These are phyloP conservation scores for Neofusicoccum sp. DNA, from an alignment of 2,329 filamentous ascomycete genomes.

Conservation along the genomic window DNA sequence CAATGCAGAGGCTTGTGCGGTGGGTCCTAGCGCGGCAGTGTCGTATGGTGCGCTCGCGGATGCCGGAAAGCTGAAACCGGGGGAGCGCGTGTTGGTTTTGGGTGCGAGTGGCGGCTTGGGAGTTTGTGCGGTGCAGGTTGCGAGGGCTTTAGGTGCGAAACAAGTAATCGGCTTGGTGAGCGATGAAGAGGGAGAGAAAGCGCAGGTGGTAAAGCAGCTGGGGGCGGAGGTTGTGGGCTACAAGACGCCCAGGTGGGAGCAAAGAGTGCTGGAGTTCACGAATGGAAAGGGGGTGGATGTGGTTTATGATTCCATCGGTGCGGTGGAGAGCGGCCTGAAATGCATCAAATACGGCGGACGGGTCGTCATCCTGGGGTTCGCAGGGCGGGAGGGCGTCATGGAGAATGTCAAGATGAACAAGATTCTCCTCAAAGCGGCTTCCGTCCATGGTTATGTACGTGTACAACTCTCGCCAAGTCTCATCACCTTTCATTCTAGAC, in stretches of 20 bases:
- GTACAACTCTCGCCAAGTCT: not conserved
- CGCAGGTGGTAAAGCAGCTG: conserved; percentile 40
- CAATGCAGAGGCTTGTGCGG: conserved; percentile 54
- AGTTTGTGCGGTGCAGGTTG: conserved; percentile 59
- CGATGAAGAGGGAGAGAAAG: conserved; percentile 45
- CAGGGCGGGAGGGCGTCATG: conserved; percentile 55
- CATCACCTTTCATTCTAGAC: too few relatives aligned
- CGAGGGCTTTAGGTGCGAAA: conserved; percentile 54
- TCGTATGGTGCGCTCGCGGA: conserved; percentile 54
- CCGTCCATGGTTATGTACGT: conserved; percentile 57
- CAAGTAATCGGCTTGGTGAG: conserved; percentile 57
- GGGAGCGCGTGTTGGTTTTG: conserved; percentile 58
- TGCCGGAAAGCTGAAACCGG: conserved; percentile 43
- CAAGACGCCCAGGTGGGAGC: conserved; percentile 50
- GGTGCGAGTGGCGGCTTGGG: conserved; percentile 60
- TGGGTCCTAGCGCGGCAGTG: conserved; percentile 57
- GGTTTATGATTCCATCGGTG: conserved; percentile 61
- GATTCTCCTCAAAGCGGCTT: conserved; percentile 56
- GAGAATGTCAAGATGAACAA: conserved; percentile 60
- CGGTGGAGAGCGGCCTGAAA: conserved; percentile 57
- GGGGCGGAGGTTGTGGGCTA: conserved; percentile 51
- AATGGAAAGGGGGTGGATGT: conserved; percentile 57
- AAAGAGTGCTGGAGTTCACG: conserved; percentile 53
- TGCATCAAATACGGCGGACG: conserved; percentile 58
- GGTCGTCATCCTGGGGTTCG: conserved; percentile 62